These are phyloP conservation scores for Plasmodium ovale DNA, from an alignment of 169 alveolate genomes.

Conservation along the genomic window DNA sequence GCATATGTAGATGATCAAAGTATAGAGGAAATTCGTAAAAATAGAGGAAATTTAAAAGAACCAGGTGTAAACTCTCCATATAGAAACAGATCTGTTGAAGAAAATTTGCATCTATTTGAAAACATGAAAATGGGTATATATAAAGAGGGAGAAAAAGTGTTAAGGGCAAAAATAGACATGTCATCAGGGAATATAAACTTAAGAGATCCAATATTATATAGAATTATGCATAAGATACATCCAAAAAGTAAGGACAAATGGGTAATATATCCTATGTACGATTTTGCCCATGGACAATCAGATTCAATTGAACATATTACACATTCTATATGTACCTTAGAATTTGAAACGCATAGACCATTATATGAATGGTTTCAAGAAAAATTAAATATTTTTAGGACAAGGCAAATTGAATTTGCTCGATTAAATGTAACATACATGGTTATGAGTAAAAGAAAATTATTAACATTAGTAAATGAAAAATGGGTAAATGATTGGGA, in stretches of 20 bases:
- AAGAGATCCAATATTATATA: slow-evolving; percentile 98
- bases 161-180: slow-evolving; percentile 99
- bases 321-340: slow-evolving; percentile 99
- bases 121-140: slow-evolving; percentile 96
- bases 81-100: slow-evolving; percentile 96
- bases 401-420: slow-evolving; percentile 96
- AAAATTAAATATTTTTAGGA: slow-evolving; percentile 88
- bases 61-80: slow-evolving; percentile 93
- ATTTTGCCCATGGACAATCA: slow-evolving; percentile 98
- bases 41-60: slow-evolving; percentile 90
- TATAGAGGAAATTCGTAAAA: slow-evolving; percentile 93
- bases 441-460: slow-evolving; percentile 96
- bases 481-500: slow-evolving; percentile 98
- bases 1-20: slow-evolving; percentile 98
- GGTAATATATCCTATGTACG: slow-evolving; percentile 99
- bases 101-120: slow-evolving; percentile 95
- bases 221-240: slow-evolving; percentile 92
- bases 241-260: slow-evolving; percentile 99
- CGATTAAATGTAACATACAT: slow-evolving; percentile 97
- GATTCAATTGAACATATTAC: slow-evolving; percentile 98
- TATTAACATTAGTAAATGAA: slow-evolving; percentile 93
- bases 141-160: slow-evolving; percentile 95
- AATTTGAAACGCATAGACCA: slow-evolving; percentile 98
- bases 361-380: slow-evolving; percentile 99
- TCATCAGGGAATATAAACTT: slow-evolving; percentile 96